phyloP scores from a whole-genome alignment of 176 grass and related monocot species.

The Lolium multiflorum region DNA sequence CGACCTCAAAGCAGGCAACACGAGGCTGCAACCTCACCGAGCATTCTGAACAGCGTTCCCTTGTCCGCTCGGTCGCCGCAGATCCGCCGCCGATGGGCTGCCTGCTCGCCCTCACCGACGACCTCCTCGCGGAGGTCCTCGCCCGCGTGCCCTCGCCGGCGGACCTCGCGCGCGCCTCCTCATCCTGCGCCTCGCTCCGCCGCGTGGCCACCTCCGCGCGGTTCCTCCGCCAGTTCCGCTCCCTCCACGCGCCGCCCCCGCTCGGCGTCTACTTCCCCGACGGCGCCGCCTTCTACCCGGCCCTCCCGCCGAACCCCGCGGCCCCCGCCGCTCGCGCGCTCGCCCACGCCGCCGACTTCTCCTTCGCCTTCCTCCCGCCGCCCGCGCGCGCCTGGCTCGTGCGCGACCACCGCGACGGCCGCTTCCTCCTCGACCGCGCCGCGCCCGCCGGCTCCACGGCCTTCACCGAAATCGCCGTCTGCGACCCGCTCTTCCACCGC shows the following conservation, averaged over 20 bases:
- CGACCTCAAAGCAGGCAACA: not conserved
- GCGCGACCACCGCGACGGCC: constrained; percentile 41
- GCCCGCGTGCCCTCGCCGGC: not conserved
- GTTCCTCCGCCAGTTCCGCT: constrained; percentile 37
- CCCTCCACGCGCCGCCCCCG: constrained; percentile 11
- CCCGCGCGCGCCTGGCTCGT: constrained; percentile 37
- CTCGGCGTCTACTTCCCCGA: constrained; percentile 32
- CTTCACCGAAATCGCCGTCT: constrained; percentile 46
- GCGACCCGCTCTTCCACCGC: constrained; percentile 48
- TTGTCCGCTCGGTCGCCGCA: not conserved
- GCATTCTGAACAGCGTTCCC: not conserved
- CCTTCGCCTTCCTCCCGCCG: constrained; percentile 43
- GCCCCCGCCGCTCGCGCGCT: not conserved
- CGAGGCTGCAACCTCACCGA: not conserved
- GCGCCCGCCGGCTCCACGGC: not conserved
- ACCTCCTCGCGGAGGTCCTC: constrained; percentile 45
- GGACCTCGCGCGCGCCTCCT: constrained; percentile 40
- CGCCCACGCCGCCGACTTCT: constrained; percentile 36
- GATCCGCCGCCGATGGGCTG: constrained; percentile 35
- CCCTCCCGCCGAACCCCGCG: constrained; percentile 2
- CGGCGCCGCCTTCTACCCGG: constrained; percentile 14
- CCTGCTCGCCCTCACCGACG: constrained; percentile 17
- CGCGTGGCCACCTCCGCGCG: constrained; percentile 35
- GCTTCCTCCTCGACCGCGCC: constrained; percentile 49
- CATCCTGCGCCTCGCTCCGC: constrained; percentile 20